Base-by-base conservation (phyloP, 352 stramenopile species). In the Pelagophyceae sp. region DNA sequence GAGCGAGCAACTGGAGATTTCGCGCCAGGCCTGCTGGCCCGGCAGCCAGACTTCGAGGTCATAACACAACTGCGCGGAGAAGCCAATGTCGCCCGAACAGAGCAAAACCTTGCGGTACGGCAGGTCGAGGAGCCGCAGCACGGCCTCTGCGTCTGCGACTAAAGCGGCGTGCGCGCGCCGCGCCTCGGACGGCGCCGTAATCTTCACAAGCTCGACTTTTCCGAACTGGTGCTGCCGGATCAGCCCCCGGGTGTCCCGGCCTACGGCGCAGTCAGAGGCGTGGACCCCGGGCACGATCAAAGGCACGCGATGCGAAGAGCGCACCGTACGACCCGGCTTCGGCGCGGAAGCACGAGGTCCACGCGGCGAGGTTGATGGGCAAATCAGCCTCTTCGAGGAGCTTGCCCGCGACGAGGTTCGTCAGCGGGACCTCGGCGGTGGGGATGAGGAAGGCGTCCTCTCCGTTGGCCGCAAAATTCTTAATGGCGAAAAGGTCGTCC, bases 21-120 rank as follows among this genome's bases (percentile, higher is more conserved):
- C 90, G 51, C 88, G 83, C 80, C 87, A 95, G 76, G 89, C 87
- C 74, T 83, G 76, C 50, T 88, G 88, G 45, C 85, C 87, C n/a
- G 90, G 88, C 54, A 95, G 82, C 88, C 88, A 95, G 0, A 92
- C 90, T 76, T 94, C 90, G 72, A 94, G 84, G 84, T 94, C 90
- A 77, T 93, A 93, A 79, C 89, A 94, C 67, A 89, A 83, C 38
- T 85, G 80, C 15, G 87, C 88, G 64, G 82, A 79, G 80, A 93
- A 93, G 17, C 90, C 88, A 70, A 93, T 87, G 79, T 94, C 90
- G 51, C 88, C 90, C 2, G 82, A 87, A 82, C 88, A 93, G 54
- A 94, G 80, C 23, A 83, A 79, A 35, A 94, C 85, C 75, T 86
- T 92, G n/a, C 87, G 82, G 77, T 92, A 93, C 0, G 89, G 90